phyloP scores from a whole-genome alignment of 148 eudicot genomes.

The Silene conica region DNA sequence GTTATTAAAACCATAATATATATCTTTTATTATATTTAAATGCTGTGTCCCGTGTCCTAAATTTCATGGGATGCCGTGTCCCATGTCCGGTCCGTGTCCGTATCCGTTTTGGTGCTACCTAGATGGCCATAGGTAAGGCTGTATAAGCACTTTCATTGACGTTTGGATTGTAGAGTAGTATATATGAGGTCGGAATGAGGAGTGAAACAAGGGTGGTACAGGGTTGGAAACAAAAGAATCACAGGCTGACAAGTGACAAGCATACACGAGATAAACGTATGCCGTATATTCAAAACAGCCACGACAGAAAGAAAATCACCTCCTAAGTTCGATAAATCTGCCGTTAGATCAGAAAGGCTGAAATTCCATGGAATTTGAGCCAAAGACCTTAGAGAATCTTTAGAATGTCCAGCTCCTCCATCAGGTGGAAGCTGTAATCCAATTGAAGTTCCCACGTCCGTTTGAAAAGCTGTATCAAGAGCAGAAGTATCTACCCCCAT shows the following conservation, averaged over 20 bases:
- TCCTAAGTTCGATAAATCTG: slow-evolving; percentile 93
- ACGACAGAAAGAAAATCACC: slow-evolving; percentile 45
- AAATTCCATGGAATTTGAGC: slow-evolving; percentile 96
- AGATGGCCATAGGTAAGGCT: too few relatives aligned
- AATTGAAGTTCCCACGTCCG: slow-evolving; percentile 79
- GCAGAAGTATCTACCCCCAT: slow-evolving; percentile 91
- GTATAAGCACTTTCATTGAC: too few relatives aligned
- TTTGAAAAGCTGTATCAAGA: slow-evolving; percentile 75
- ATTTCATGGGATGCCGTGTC: too few relatives aligned
- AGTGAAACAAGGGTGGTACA: not conserved
- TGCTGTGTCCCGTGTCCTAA: too few relatives aligned
- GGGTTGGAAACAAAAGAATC: not conserved
- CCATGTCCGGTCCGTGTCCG: too few relatives aligned
- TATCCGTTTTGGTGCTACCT: too few relatives aligned
- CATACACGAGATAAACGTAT: not conserved
- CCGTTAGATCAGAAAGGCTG: slow-evolving; percentile 94
- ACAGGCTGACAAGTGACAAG: not conserved
- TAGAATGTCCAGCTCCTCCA: slow-evolving; percentile 71
- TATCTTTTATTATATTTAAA: too few relatives aligned
- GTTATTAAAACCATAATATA: too few relatives aligned
- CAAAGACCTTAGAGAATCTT: slow-evolving; percentile 73
- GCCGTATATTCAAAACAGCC: not conserved
- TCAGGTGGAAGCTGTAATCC: slow-evolving; percentile 48
- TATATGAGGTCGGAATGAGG: too few relatives aligned
- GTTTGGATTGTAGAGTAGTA: too few relatives aligned